Evolutionary conservation across 192 early-diverging fungal genomes (phyloP), one percentile per base, ranked within the genome.

Genomic region (Coemansia sp.): DNA sequence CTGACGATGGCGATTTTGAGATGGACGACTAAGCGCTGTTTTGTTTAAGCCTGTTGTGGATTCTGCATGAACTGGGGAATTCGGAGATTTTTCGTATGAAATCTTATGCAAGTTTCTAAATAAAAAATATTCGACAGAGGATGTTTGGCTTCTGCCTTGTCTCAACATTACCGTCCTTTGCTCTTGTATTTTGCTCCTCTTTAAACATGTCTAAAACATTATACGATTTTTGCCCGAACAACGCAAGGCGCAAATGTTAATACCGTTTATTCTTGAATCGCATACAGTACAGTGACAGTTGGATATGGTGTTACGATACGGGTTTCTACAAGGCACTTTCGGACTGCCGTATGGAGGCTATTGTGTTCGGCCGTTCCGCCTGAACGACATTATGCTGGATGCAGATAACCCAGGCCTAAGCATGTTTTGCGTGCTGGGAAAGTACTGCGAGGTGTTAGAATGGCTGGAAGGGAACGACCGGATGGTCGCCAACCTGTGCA

Each of bases 281-380:
- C 45, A 48, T 19, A 48, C n/a, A 48, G 19, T 17, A 48, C 45
- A 8, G 49, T 6, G 23, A 15, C 7, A 2, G 20, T 3, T 1
- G 19, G 38, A 40, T 5, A 73, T 69, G 67, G 50, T 36, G 29
- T 22, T 76, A 15, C 61, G 62, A 15, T 82, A 82, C 59, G 79
- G 79, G 20, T 82, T 73, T 57, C 42, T 82, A 11, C 79, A 69
- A 23, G 75, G 79, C 9, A 82, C 79, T 3, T 82, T 82, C 62
- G 75, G 79, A 6, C 52, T 82, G 29, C 79, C 79, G 4, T 82
- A 82, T 34, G 79, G 79, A 42, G 79, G 79, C 2, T 82, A 82
- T 64, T 74, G 71, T 23, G 69, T 82, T 5, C 59, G 53, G 9
- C 74, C 74, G 3, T 49, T 43, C 1, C 22, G 1, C 6, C 57